Evolutionary conservation across 805 yeast species (phyloP), one percentile per base, ranked within the genome.

Genomic region (Henningerozyma blattae): DNA sequence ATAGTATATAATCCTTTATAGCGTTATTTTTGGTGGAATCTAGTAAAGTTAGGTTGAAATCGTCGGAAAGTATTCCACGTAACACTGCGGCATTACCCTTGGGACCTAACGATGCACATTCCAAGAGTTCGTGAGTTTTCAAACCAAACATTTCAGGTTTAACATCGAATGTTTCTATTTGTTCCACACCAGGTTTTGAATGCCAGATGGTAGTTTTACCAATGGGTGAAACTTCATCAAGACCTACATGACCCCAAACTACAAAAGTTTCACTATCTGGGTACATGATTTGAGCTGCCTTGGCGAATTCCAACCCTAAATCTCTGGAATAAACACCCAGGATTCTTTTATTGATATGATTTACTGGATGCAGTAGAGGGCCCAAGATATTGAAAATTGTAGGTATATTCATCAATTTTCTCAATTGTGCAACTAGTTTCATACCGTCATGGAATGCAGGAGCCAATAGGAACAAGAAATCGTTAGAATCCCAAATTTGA

Each of bases 321-420:
- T 61, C 61, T 44, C 81, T 81, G 15, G 85, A 66, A 57, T 82
- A 85, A 2, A 91, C 98, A 29, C 99, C 99, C 30, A 91, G 65
- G 13, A 91, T 76, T 42, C 97, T 68, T 4, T 91, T 81, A 40
- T 70, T 68, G 16, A 74, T 61, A 28, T 74, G 56, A 2, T 86
- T 86, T 7, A 84, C 83, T 3, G 99, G 99, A 62, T 91, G 93
- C 42, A 91, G 64, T 39, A 91, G 61, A 1, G 99, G 99, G 0
- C 99, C 99, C 38, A 91, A 61, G 10, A 91, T 77, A 56, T 91
- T 91, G 68, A 91, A 91, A 17, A 91, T 83, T 1, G 97, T 80
- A 2, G 97, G 97, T 9, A 89, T 70, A 1, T 95, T 95, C 37
- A 91, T 56, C 18, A 72, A 64, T 29, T 78, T 69, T 48, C 99